These are phyloP conservation scores for Penicillium subrubescens DNA, from an alignment of 495 filamentous ascomycete genomes.

Conservation along the genomic window DNA sequence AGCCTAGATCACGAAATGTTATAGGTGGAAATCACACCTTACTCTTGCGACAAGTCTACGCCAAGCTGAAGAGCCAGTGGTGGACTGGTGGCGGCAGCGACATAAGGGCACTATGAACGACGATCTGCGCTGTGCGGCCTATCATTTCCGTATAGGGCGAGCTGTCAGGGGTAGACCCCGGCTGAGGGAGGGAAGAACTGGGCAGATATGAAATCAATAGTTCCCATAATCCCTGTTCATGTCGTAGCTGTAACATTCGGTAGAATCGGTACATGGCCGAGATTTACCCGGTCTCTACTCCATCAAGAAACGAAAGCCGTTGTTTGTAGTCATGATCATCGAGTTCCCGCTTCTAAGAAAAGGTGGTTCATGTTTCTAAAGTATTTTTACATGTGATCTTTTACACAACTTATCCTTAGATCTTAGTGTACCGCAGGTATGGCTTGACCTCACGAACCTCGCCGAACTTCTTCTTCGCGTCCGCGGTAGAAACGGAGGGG, in stretches of 20 bases:
- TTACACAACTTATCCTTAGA: constrained; percentile 11
- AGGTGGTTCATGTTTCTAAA: background rate
- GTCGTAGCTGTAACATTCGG: background rate
- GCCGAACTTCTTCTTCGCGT: constrained; percentile 89
- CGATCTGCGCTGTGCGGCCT: constrained; percentile 15
- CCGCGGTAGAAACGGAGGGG: constrained; percentile 80
- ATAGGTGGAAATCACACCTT: constrained; percentile 11
- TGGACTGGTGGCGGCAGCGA: constrained; percentile 9
- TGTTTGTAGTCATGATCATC: background rate
- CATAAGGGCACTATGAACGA: background rate
- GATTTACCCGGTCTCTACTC: constrained; percentile 14
- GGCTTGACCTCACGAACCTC: constrained; percentile 93
- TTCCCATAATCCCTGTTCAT: background rate
- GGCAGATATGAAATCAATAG: constrained; percentile 6
- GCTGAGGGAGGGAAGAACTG: background rate
- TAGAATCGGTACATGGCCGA: constrained; percentile 5
- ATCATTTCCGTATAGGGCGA: constrained; percentile 21
- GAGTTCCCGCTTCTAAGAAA: background rate
- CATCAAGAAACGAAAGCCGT: constrained; percentile 13
- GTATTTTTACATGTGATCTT: background rate
- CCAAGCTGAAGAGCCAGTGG: background rate
- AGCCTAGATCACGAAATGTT: background rate
- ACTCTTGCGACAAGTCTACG: background rate
- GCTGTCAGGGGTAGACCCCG: constrained; percentile 18
- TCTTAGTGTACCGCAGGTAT: constrained; percentile 52